Evolutionary conservation across 139 green algal species (phyloP).

Genomic region (Haematococcus lacustris): DNA sequence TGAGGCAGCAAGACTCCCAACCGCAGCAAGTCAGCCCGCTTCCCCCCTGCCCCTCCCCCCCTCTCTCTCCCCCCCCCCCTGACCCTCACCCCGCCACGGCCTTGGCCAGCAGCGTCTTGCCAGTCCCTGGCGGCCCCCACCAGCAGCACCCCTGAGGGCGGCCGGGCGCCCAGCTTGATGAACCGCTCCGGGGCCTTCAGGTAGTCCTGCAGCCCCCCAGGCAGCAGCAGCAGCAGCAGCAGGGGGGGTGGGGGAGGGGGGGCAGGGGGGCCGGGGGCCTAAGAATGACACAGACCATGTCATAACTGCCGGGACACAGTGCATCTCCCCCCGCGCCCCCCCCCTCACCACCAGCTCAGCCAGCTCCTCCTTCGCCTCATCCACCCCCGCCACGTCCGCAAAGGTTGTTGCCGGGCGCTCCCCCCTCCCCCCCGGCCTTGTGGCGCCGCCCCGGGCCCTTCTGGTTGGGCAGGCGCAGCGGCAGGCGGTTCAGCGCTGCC

Average conservation of each 20-base stretch:
- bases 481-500: slow-evolving; percentile 56
- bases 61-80: neutral
- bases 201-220: slow-evolving; percentile 45
- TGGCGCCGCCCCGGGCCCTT: slow-evolving; percentile 30
- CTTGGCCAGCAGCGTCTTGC: slow-evolving; percentile 76
- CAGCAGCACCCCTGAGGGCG: slow-evolving; percentile 71
- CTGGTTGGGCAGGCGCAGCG: slow-evolving; percentile 43
- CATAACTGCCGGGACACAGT: too few species aligned
- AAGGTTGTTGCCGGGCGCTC: slow-evolving; percentile 43
- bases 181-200: slow-evolving; percentile 66
- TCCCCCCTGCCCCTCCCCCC: too few species aligned
- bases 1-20: too few species aligned
- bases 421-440: slow-evolving; percentile 16
- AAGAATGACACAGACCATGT: too few species aligned
- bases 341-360: slow-evolving; percentile 72
- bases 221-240: slow-evolving; percentile 5
- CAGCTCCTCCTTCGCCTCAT: slow-evolving; percentile 86
- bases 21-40: too few species aligned
- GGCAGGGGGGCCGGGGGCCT: too few species aligned
- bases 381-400: slow-evolving; percentile 81
- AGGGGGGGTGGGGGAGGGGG: too few species aligned
- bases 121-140: slow-evolving; percentile 69
- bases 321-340: too few species aligned
- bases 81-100: slow-evolving; percentile 34
- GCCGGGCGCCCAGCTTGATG: slow-evolving; percentile 57